phyloP scores from a whole-genome alignment of 805 yeast genomes.

The Priceomyces castillae region DNA sequence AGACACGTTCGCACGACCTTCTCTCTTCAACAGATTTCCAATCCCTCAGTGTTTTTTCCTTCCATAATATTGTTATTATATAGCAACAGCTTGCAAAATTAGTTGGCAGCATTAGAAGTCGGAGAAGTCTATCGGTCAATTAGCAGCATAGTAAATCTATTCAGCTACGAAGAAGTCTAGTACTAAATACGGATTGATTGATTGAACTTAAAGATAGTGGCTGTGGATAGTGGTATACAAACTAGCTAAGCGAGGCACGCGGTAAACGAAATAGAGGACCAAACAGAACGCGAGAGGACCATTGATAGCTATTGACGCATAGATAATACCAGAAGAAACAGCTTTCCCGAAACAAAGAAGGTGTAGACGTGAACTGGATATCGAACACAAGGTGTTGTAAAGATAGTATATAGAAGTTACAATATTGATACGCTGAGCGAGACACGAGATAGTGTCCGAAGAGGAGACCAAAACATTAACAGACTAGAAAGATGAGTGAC shows the following conservation, averaged over 20 bases:
- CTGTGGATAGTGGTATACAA: not conserved
- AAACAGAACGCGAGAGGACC: not conserved
- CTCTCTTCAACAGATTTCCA: not conserved
- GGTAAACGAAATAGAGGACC: not conserved
- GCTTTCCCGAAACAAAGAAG: not conserved
- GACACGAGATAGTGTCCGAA: not conserved
- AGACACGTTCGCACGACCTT: slow-evolving; percentile 4
- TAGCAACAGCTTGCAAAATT: slow-evolving; percentile 2
- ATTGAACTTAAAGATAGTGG: slow-evolving; percentile 1
- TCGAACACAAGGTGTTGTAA: not conserved
- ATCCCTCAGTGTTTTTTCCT: slow-evolving; percentile 7
- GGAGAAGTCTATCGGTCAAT: slow-evolving; percentile 1
- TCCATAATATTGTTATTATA: not conserved
- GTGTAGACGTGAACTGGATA: not conserved
- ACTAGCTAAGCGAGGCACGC: not conserved
- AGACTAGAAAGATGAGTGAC: not conserved
- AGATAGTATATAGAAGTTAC: not conserved
- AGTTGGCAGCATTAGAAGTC: slow-evolving; percentile 1
- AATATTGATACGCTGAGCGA: not conserved
- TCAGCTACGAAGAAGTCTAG: not conserved
- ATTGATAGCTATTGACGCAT: not conserved
- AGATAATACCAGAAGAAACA: not conserved
- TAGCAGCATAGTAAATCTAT: not conserved
- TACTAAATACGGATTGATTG: slow-evolving; percentile 2
- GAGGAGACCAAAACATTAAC: not conserved